Base-by-base conservation (phyloP, 2,329 filamentous ascomycete genomes). In the Claviceps arundinis region DNA sequence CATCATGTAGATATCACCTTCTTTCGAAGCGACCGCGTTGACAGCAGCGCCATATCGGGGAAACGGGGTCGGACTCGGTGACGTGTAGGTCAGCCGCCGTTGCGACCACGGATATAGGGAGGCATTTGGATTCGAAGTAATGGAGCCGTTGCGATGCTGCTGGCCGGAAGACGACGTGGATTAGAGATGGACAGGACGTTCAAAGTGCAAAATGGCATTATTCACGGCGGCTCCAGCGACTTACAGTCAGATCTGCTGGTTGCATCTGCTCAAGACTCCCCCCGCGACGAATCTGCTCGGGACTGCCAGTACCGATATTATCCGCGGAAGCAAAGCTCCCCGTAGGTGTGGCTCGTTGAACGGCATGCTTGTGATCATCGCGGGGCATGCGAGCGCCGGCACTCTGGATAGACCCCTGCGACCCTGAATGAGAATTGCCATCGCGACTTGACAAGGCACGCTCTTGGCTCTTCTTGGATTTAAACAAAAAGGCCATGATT, bases 1-100 rank as follows among this genome's bases (percentile, higher is more conserved):
- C 90, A 98, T 97, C 63, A 98, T 78, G 63, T 97, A 98, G 53
- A 98, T 87, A 61, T 95, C 89, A 54, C 94, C 94, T 68, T 98
- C 93, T 70, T 97, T 97, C 41, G 90, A 96, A 24, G 90, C 87
- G 16, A 85, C 77, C 0, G 89, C 80, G 67, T 98, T 98, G 66
- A 96, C 91, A 6, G 94, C 93, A 50, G 94, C 89, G 65, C 93
- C 93, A 77, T 98, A 98, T 65, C 93, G 83, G 14, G 93, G 93
- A 61, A 98, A 98, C 0, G 93, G 93, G 59, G 88, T 90, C 11
- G 84, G 79, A 62, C 89, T 84, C 2, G 84, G 79, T 5, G 88
- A 82, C 16, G 87, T 87, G 67, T 95, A 95, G 57, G 86, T 91
- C 50, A 98, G 70, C 52, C 87, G 82, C 55, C 89, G 83, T 65